Percentiles rank a stretch among this genome's conserved stretches.
Conservation (phyloP, 2,329 filamentous ascomycete genomes). For the Ophiocordyceps camponoti-floridani region DNA sequence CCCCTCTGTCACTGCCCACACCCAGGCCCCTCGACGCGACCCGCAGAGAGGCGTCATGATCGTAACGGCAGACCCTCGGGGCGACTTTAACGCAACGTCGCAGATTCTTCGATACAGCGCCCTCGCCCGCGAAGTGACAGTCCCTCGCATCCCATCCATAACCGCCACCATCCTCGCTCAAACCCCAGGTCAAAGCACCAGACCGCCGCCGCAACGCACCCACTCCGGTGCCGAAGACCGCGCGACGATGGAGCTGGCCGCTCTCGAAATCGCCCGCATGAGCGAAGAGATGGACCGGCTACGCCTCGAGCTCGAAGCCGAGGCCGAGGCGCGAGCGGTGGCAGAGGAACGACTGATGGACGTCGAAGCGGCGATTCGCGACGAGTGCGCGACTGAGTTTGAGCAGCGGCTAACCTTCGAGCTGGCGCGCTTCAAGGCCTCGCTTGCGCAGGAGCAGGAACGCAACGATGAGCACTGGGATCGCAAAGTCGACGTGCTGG, state of each 20-base stretch:
- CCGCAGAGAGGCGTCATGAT: constrained; percentile 91
- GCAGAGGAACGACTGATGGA: constrained; percentile 51
- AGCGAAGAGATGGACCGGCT: constrained; percentile 55
- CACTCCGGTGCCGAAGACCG: constrained; percentile 28
- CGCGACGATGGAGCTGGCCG: constrained; percentile 66
- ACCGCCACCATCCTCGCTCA: constrained; percentile 47
- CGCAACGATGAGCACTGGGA: constrained; percentile 73
- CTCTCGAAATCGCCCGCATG: constrained; percentile 66
- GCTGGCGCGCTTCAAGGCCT: constrained; percentile 63
- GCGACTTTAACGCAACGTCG: constrained; percentile 92
- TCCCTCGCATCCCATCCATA: constrained; percentile 72
- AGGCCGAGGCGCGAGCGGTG: constrained; percentile 50
- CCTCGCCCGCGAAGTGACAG: constrained; percentile 79
- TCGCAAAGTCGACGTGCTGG: constrained; percentile 56
- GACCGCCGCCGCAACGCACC: constrained; percentile 12
- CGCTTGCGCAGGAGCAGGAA: constrained; percentile 62
- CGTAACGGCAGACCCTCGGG: constrained; percentile 79
- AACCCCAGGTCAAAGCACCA: constrained; percentile 1
- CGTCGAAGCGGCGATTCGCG: constrained; percentile 68
- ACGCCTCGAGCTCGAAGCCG: constrained; percentile 48
- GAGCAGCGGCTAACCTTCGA: constrained; percentile 61
- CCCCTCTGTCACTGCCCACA: constrained; percentile 32
- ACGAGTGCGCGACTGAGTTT: constrained; percentile 78
- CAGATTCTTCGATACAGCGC: constrained; percentile 93
- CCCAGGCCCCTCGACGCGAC: constrained; percentile 30